Evolutionary conservation across 441 rosid species (phyloP).

Genomic region (Adansonia grandidieri): DNA sequence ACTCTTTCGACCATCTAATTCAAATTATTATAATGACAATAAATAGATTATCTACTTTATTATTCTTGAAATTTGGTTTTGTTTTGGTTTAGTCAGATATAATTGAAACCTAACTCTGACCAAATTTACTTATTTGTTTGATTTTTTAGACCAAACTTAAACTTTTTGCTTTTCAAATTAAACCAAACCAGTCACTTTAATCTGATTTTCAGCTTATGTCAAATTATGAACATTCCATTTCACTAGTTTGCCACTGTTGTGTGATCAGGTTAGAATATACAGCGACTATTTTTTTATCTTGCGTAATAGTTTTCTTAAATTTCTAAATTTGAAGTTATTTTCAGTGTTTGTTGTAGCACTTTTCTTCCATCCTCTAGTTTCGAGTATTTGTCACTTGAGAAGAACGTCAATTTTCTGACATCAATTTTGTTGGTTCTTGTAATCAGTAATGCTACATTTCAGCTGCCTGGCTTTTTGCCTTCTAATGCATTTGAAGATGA

Average conservation of each 20-base stretch:
- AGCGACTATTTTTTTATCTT: not conserved
- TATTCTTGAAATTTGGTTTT: not conserved
- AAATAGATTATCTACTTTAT: not conserved
- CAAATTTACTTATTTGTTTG: not conserved
- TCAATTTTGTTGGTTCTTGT: conserved; percentile 30
- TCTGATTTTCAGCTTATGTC: not conserved
- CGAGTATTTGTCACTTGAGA: conserved; percentile 2
- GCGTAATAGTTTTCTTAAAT: not conserved
- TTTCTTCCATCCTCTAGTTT: not conserved
- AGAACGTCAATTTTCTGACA: conserved; percentile 28
- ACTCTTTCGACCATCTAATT: not conserved
- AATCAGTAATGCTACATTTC: conserved; percentile 88
- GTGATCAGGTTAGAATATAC: conserved; percentile 1
- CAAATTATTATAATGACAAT: not conserved
- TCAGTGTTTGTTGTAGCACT: not conserved
- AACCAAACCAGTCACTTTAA: not conserved
- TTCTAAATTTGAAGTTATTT: conserved; percentile 1
- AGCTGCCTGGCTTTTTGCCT: conserved; percentile 79
- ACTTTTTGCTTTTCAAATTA: not conserved
- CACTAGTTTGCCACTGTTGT: not conserved
- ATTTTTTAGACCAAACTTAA: not conserved
- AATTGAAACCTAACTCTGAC: not conserved
- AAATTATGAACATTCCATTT: not conserved
- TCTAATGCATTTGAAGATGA: conserved; percentile 76
- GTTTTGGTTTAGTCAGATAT: not conserved